Base-by-base conservation (phyloP, 192 early-diverging fungal genomes). In the Coemansia sp. region DNA sequence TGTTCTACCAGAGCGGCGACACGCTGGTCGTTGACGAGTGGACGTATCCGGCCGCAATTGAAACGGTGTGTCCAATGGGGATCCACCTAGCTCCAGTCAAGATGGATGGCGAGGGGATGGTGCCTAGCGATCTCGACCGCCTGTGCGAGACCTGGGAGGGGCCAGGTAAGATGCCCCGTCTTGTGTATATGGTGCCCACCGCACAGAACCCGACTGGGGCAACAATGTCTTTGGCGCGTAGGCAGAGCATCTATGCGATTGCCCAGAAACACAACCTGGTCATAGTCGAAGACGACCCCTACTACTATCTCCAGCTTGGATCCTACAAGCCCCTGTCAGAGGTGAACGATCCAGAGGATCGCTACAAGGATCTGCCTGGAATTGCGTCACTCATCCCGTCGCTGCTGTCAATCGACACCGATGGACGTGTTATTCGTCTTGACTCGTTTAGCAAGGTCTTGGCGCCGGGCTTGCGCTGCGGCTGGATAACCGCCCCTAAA, bases 221-320 rank as follows among this genome's bases (percentile, higher is more conserved):
- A 17, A 91, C 86, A 57, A 90, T 92, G 52, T 85, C 89, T 6
- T 54, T 87, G 17, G 86, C 87, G 48, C 86, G 96, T 37, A 93
- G 91, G 56, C 85, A 79, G 34, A 80, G 82, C 14, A 83, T 98
- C 15, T 97, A 97, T 61, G 79, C 80, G 25, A 82, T 96, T 58
- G 88, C 87, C 8, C 82, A 82, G 50, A 81, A 86, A 61, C 89
- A 91, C 70, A 78, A 92, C 48, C 59, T 98, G 48, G 74, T 98
- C 17, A 91, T 98, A 29, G 72, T 96, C 27, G 96, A 98, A 69
- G 96, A 98, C 63, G 96, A 97, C 70, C 95, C 96, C 17, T 98
- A 98, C 68, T 96, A 92, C 62, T 96, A 92, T 55, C 71, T 98
- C 31, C 94, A 96, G 76, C 85, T 87, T 55, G 73, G 72, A 27